Conservation (phyloP, 345 rosid species). For the Clarkia xantiana region DNA sequence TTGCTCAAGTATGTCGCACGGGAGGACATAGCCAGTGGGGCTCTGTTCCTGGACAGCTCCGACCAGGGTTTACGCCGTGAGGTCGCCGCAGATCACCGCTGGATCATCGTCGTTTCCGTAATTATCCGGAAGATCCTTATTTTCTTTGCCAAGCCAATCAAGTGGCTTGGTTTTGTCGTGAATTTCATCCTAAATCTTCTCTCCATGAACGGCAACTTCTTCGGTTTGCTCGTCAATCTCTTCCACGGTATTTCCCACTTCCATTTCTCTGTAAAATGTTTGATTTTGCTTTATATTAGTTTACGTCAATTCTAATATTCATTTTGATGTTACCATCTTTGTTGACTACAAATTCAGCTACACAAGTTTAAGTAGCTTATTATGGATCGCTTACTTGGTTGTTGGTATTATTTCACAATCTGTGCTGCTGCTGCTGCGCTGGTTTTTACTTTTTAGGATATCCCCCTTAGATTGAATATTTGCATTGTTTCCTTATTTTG, state of each 20-base stretch:
- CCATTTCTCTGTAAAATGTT: neutral
- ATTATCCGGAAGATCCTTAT: constrained; percentile 38
- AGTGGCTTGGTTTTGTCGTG: constrained; percentile 36
- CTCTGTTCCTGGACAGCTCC: constrained; percentile 46
- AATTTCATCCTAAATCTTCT: constrained; percentile 60
- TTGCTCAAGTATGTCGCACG: constrained; percentile 26
- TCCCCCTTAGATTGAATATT: too few species aligned
- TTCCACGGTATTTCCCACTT: constrained; percentile 29
- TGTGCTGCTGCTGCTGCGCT: too few species aligned
- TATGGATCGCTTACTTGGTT: too few species aligned
- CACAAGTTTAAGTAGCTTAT: too few species aligned
- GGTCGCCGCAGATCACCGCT: constrained; percentile 30
- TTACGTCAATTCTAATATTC: too few species aligned
- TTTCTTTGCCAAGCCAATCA: constrained; percentile 45
- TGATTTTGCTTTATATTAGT: too few species aligned
- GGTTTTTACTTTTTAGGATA: too few species aligned
- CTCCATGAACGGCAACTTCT: constrained; percentile 38
- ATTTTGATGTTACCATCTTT: too few species aligned
- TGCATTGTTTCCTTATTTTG: too few species aligned
- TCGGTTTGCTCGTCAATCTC: constrained; percentile 31
- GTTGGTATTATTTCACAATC: too few species aligned
- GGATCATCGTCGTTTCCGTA: constrained; percentile 52
- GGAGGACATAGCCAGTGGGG: constrained; percentile 27
- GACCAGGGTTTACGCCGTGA: constrained; percentile 5
- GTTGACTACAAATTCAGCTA: too few species aligned